A percentile compares a stretch with the other conserved stretches of the same genome.
Conservation (phyloP, 768 basidiomycete species). For the Termitomyces sp. region DNA sequence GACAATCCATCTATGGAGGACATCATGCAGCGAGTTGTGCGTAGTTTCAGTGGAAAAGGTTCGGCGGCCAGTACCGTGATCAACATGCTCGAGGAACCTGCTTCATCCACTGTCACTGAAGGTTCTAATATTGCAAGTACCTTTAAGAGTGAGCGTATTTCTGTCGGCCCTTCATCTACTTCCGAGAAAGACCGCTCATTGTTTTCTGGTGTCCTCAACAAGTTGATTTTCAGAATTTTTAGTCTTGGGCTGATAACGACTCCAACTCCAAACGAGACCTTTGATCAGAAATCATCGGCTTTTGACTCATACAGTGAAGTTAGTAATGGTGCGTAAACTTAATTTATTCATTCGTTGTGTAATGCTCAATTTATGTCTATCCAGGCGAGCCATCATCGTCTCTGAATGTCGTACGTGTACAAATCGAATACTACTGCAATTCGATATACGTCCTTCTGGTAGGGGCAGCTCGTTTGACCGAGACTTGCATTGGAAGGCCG, state of each 20-base stretch:
- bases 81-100: background rate
- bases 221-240: background rate
- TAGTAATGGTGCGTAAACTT: background rate
- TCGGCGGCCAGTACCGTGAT: background rate
- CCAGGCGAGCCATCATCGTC: background rate
- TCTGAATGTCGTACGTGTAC: too few species aligned
- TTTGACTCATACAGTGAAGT: background rate
- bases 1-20: background rate
- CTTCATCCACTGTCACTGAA: background rate
- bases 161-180: background rate
- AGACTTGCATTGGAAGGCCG: too few species aligned
- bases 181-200: background rate
- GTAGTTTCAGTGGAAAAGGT: conserved; percentile 1
- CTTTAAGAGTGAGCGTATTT: background rate
- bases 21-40: background rate
- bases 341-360: too few species aligned
- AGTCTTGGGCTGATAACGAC: background rate
- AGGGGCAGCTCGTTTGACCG: too few species aligned
- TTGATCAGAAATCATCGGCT: background rate
- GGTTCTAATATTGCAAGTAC: background rate
- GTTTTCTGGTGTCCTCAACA: background rate
- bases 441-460: too few species aligned
- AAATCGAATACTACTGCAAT: too few species aligned
- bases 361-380: background rate
- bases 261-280: background rate